Conservation (phyloP, 2,329 filamentous ascomycete genomes). For the Cylindrodendrum hubeiense region DNA sequence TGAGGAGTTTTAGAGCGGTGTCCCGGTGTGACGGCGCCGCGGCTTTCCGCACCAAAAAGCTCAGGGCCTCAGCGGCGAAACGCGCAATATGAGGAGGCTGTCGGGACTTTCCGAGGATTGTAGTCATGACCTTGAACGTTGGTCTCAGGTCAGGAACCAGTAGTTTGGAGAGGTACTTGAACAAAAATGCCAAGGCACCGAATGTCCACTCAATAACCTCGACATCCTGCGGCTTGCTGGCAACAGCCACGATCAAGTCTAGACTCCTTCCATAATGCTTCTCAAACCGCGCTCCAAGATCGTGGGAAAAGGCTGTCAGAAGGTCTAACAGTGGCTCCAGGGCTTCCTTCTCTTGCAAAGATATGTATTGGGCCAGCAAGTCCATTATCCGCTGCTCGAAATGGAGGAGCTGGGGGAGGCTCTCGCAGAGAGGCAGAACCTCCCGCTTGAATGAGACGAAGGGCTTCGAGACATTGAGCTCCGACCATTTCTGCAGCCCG, state of each 20-base stretch:
- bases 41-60: conserved; percentile 92
- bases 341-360: conserved; percentile 80
- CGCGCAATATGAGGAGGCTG: conserved; percentile 90
- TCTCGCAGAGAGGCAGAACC: conserved; percentile 85
- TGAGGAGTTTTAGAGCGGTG: conserved; percentile 76
- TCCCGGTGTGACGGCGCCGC: conserved; percentile 83
- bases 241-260: conserved; percentile 80
- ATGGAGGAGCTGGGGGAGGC: conserved; percentile 90
- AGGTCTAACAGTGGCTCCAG: conserved; percentile 89
- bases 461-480: conserved; percentile 87
- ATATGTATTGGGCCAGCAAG: conserved; percentile 80
- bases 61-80: conserved; percentile 95
- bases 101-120: conserved; percentile 83
- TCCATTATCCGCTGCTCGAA: conserved; percentile 89
- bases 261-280: conserved; percentile 86
- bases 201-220: conserved; percentile 99
- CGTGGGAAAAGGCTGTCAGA: conserved; percentile 94
- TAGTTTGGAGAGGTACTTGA: conserved; percentile 94
- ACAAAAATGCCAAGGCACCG: conserved; percentile 91
- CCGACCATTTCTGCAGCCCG: conserved; percentile 88
- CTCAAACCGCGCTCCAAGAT: conserved; percentile 88
- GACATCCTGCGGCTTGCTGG: conserved; percentile 80
- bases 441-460: conserved; percentile 84
- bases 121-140: conserved; percentile 84
- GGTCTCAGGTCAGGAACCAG: conserved; percentile 88